A percentile compares a stretch with the other conserved stretches of the same genome.
Conservation (phyloP, 768 basidiomycete species). For the Panus rudis region DNA sequence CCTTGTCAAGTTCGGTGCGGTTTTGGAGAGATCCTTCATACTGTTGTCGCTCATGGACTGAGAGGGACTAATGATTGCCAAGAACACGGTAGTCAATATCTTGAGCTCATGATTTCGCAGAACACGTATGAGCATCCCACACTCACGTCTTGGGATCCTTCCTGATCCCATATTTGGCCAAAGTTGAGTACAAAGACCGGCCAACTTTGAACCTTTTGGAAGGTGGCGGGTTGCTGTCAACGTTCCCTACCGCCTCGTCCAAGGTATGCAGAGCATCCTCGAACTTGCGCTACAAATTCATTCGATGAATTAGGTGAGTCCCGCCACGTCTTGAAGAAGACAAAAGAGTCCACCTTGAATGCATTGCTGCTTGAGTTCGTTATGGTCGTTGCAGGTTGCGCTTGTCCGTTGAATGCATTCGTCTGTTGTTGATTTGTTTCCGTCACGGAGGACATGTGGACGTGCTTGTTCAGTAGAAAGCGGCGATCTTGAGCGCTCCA, state of each 20-base stretch:
- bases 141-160: conserved; percentile 34
- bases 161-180: conserved; percentile 71
- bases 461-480: too few relatives aligned
- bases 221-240: conserved; percentile 31
- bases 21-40: conserved; percentile 38
- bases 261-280: conserved; percentile 72
- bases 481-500: too few relatives aligned
- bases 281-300: conserved; percentile 55
- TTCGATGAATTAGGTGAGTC: too few relatives aligned
- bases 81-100: neutral
- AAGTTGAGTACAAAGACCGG: conserved; percentile 67
- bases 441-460: too few relatives aligned
- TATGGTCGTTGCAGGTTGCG: too few relatives aligned
- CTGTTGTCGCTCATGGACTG: neutral
- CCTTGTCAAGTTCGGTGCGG: conserved; percentile 62
- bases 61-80: neutral
- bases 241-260: conserved; percentile 50
- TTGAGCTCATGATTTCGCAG: too few relatives aligned
- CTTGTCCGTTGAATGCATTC: too few relatives aligned
- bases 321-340: too few relatives aligned
- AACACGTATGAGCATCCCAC: conserved; percentile 10
- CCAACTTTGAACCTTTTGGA: conserved; percentile 48
- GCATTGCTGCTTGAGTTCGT: too few relatives aligned
- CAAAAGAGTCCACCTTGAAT: too few relatives aligned
- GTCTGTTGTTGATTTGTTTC: too few relatives aligned